A percentile compares a stretch with the other conserved stretches of the same genome.
These are phyloP conservation scores for Dioszegia hungarica DNA, from an alignment of 768 basidiomycete genomes.

Conservation along the genomic window DNA sequence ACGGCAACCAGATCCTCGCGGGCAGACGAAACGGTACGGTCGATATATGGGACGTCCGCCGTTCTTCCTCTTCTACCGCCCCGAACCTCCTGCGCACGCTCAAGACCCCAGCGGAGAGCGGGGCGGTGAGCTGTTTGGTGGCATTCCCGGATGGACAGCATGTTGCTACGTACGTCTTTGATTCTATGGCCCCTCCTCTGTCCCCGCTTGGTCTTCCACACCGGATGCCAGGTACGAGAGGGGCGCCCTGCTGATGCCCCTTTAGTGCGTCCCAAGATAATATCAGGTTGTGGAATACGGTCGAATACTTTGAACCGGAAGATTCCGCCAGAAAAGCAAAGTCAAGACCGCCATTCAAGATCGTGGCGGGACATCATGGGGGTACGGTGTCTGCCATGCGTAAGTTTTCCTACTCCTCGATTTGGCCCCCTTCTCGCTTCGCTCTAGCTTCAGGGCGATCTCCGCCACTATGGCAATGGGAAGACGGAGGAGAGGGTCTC, in stretches of 20 bases:
- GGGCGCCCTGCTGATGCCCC: not conserved
- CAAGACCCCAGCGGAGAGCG: conserved; percentile 79
- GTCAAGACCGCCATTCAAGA: conserved; percentile 76
- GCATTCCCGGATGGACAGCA: conserved; percentile 89
- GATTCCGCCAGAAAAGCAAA: conserved; percentile 56
- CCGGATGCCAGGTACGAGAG: too few species aligned
- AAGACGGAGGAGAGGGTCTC: too few species aligned
- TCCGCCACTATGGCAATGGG: too few species aligned
- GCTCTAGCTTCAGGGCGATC: not conserved
- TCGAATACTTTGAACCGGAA: conserved; percentile 68
- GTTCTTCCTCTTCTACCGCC: conserved; percentile 59
- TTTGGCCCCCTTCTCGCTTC: not conserved
- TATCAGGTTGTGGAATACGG: conserved; percentile 86
- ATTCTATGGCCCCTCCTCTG: too few species aligned
- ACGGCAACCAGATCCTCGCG: conserved; percentile 82
- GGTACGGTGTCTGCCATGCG: conserved; percentile 89
- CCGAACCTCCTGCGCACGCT: conserved; percentile 76
- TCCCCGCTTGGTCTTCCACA: too few species aligned
- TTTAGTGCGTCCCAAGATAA: conserved; percentile 79
- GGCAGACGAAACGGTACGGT: conserved; percentile 85
- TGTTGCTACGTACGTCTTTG: conserved; percentile 70
- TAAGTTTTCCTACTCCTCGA: conserved; percentile 53
- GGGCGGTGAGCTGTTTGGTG: conserved; percentile 84
- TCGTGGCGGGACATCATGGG: conserved; percentile 92
- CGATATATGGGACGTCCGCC: conserved; percentile 91